Evolutionary conservation across 768 basidiomycete species (phyloP).

Genomic region (Butyriboletus loyo): DNA sequence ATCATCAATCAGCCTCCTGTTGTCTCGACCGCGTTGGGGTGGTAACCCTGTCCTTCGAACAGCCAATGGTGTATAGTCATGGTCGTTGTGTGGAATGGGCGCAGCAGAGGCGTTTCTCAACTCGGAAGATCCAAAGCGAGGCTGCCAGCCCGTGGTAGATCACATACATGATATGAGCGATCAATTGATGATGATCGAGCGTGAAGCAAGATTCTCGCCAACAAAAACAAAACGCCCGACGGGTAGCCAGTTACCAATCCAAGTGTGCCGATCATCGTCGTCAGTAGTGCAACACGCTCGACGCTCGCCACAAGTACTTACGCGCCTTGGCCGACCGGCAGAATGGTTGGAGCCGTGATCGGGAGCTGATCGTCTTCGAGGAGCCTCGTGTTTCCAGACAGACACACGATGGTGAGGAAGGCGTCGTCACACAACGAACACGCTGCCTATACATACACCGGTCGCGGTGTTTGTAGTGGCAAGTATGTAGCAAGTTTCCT

Average conservation of each 20-base stretch:
- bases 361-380: background rate
- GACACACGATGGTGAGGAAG: background rate
- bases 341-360: background rate
- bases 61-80: background rate
- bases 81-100: background rate
- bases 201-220: too few relatives aligned
- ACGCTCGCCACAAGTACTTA: too few relatives aligned
- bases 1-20: background rate
- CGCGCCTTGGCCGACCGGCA: background rate
- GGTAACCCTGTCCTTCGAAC: background rate
- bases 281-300: background rate
- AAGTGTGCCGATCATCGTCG: background rate
- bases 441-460: background rate
- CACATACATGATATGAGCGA: too few relatives aligned
- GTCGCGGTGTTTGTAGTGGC: background rate
- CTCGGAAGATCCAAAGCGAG: too few relatives aligned
- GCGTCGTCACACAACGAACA: background rate
- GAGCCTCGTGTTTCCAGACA: background rate
- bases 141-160: too few relatives aligned
- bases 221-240: too few relatives aligned
- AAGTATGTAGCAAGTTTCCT: background rate
- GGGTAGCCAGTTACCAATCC: too few relatives aligned
- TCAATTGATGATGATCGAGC: background rate
- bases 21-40: background rate
- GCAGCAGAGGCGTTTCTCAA: too few relatives aligned